Evolutionary conservation across 805 yeast genomes (phyloP).

Genomic region (Hanseniaspora lachancei): DNA sequence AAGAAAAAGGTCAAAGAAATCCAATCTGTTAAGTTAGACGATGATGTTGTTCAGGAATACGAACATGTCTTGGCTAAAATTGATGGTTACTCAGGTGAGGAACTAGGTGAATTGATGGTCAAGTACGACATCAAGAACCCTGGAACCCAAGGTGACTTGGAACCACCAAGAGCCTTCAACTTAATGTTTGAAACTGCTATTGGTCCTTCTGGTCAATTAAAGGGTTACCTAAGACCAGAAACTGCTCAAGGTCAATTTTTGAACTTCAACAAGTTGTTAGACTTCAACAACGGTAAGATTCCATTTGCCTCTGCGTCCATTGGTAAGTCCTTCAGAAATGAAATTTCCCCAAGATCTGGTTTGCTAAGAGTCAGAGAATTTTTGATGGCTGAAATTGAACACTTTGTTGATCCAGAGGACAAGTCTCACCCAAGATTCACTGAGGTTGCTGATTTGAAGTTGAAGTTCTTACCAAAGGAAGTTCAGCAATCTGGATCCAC

Average conservation of each 20-base stretch:
- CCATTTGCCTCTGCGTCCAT: slow-evolving; percentile 99
- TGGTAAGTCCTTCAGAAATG: slow-evolving; percentile 98
- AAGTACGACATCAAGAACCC: slow-evolving; percentile 84
- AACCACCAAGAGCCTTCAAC: slow-evolving; percentile 88
- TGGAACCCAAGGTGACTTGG: slow-evolving; percentile 70
- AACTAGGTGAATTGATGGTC: slow-evolving; percentile 76
- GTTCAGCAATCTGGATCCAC: slow-evolving; percentile 81
- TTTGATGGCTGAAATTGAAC: slow-evolving; percentile 98
- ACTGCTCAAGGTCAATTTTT: slow-evolving; percentile 99
- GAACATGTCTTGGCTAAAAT: slow-evolving; percentile 81
- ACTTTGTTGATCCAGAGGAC: slow-evolving; percentile 85
- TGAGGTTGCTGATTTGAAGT: slow-evolving; percentile 57
- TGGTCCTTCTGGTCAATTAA: slow-evolving; percentile 94
- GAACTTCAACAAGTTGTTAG: slow-evolving; percentile 85
- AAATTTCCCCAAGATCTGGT: slow-evolving; percentile 97
- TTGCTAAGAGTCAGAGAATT: slow-evolving; percentile 95
- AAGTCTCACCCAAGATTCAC: slow-evolving; percentile 71
- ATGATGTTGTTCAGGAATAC: slow-evolving; percentile 62
- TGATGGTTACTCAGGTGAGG: slow-evolving; percentile 88
- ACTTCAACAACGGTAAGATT: slow-evolving; percentile 89
- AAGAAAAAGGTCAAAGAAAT: slow-evolving; percentile 95
- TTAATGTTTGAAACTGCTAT: slow-evolving; percentile 98
- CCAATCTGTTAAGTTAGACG: slow-evolving; percentile 76
- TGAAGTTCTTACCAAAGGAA: slow-evolving; percentile 71
- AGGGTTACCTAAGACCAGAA: slow-evolving; percentile 95